These are phyloP conservation scores for Triticum dicoccoides DNA, from an alignment of 176 grass and related monocot species.

Conservation along the genomic window DNA sequence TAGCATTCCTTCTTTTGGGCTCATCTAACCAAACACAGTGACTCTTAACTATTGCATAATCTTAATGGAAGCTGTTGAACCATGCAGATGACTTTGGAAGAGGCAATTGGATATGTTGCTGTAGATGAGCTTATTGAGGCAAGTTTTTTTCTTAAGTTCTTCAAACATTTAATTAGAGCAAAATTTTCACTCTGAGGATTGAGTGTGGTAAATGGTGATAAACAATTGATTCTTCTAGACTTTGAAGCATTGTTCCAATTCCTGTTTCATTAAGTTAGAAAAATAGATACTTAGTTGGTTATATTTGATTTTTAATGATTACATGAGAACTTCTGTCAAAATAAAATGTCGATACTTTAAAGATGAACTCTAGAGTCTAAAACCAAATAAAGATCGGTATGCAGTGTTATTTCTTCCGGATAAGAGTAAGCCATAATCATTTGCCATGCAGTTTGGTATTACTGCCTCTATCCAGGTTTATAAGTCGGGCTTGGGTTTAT, in stretches of 20 bases:
- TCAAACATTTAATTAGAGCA: not conserved
- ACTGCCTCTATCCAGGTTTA: not conserved
- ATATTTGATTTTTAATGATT: constrained; percentile 1
- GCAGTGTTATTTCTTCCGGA: not conserved
- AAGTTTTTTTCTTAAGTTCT: constrained; percentile 36
- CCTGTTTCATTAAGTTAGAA: not conserved
- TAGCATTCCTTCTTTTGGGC: constrained; percentile 1
- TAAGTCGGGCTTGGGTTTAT: not conserved
- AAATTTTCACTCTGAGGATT: not conserved
- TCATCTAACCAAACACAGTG: not conserved
- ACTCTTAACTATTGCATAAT: constrained; percentile 13
- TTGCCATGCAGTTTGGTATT: not conserved
- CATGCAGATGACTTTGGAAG: constrained; percentile 94
- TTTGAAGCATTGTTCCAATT: not conserved
- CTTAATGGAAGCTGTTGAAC: constrained; percentile 31
- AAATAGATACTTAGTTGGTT: not conserved
- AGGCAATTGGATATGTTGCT: constrained; percentile 99
- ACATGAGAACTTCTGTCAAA: not conserved
- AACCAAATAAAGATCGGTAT: not conserved
- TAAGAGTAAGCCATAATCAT: not conserved
- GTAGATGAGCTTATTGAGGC: constrained; percentile 98
- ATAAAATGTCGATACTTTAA: not conserved
- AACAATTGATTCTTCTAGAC: constrained; percentile 20
- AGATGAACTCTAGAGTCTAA: not conserved
- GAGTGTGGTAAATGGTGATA: constrained; percentile 7